Evolutionary conservation across 148 eudicot genomes (phyloP), one percentile per base, ranked within the genome.

Genomic region (Nepenthes mirabilis): DNA sequence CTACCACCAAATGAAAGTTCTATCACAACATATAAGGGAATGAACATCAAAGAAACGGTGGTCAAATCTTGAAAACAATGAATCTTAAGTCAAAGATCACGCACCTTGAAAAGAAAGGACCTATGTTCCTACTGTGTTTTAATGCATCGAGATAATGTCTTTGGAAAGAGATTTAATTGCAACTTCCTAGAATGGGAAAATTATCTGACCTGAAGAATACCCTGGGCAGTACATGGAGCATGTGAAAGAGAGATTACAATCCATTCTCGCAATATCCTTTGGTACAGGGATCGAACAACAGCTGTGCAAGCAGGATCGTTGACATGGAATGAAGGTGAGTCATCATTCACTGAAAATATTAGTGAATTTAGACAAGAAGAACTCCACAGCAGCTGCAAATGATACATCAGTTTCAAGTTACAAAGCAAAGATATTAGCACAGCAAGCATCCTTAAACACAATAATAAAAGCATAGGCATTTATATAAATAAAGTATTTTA

Each of bases 161-260:
- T 40, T 8, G 35, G 6, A 10, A 32, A 48, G 45, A 35, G 37
- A 47, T 7, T 32, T 3, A 23, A 6, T 14, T 4, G 14, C 34
- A 37, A 13, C 47, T 14, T 9, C 49, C 14, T 10, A 9, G 56
- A 59, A 33, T 11, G 64, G 43, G 5, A 70, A 60, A 14, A 45
- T 57, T 51, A 61, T 52, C 70, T 56, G 71, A 93, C 99, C 99
- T 93, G 99, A 76, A 94, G 99, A 79, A 94, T 87, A 65, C 99
- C 99, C 80, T 94, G 99, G 51, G 87, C 77, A 36, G 95, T 89
- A 82, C 99, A 94, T 33, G 99, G 99, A 79, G 99, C 95, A 80
- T 86, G 72, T 47, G 99, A 94, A 63, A 94, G 99, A 54, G 99
- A 89, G 57, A 82, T 75, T 56, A 94, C 66, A 14, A 94, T 84